A percentile compares a stretch with the other conserved stretches of the same genome.
Conservation (phyloP, 768 basidiomycete species). For the Filobasidium floriforme region DNA sequence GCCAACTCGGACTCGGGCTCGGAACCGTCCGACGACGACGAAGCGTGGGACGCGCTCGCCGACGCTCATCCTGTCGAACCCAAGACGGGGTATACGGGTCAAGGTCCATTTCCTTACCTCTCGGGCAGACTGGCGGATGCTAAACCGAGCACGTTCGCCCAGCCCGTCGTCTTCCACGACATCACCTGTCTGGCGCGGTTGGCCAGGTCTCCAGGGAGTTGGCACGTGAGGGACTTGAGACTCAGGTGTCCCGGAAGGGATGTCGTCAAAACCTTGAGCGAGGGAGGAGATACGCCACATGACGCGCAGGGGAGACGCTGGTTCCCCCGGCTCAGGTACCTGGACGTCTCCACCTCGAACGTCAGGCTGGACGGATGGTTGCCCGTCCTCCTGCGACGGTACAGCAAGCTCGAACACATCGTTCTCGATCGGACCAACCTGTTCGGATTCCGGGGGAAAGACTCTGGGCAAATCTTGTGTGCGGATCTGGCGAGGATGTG, state of each 20-base stretch:
- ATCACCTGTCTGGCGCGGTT: slow-evolving; percentile 54
- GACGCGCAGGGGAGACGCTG: slow-evolving; percentile 26
- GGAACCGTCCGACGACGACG: not conserved
- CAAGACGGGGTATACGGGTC: slow-evolving; percentile 34
- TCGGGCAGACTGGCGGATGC: slow-evolving; percentile 33
- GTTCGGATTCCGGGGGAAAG: slow-evolving; percentile 51
- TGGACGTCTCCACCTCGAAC: slow-evolving; percentile 70
- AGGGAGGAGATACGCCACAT: slow-evolving; percentile 5
- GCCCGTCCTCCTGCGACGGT: slow-evolving; percentile 51
- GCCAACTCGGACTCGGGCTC: not conserved
- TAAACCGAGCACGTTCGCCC: slow-evolving; percentile 52
- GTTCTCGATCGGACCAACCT: slow-evolving; percentile 63
- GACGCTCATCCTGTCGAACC: slow-evolving; percentile 28
- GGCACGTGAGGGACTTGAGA: slow-evolving; percentile 54
- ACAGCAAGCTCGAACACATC: slow-evolving; percentile 56
- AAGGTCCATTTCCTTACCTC: slow-evolving; percentile 44
- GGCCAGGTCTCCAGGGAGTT: slow-evolving; percentile 49
- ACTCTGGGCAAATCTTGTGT: slow-evolving; percentile 57
- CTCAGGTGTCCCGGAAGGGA: slow-evolving; percentile 61
- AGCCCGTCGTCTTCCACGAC: slow-evolving; percentile 77
- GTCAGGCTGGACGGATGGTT: slow-evolving; percentile 39
- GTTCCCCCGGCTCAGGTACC: slow-evolving; percentile 53
- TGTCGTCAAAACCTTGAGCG: slow-evolving; percentile 29
- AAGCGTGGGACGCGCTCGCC: slow-evolving; percentile 19
- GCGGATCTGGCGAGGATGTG: slow-evolving; percentile 56